Conservation (phyloP, 139 green algal species). For the Marvania coccoides region DNA sequence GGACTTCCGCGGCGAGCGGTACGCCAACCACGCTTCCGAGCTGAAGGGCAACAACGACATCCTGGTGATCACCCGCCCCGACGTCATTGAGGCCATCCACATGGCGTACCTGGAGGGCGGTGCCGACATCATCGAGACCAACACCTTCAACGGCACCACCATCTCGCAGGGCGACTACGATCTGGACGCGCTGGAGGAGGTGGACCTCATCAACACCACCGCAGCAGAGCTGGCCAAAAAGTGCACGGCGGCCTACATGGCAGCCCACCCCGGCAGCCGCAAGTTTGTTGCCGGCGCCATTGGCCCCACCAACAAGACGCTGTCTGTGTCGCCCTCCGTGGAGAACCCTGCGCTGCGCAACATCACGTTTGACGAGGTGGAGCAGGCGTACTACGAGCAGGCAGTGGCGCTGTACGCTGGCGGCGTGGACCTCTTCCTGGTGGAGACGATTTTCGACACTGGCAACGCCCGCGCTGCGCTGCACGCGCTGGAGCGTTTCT, state of each 20-base stretch:
- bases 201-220: conserved; percentile 82
- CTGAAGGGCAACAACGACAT: conserved; percentile 99
- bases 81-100: conserved; percentile 93
- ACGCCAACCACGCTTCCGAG: conserved; percentile 71
- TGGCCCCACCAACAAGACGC: conserved; percentile 94
- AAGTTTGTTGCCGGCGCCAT: conserved; percentile 94
- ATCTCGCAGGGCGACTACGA: conserved; percentile 90
- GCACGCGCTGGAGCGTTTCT: conserved; percentile 90
- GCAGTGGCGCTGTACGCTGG: conserved; percentile 74
- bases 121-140: conserved; percentile 98
- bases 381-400: conserved; percentile 91
- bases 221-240: conserved; percentile 83
- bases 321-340: conserved; percentile 90
- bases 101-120: conserved; percentile 79
- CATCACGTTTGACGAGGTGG: conserved; percentile 95
- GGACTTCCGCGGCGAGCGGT: conserved; percentile 80
- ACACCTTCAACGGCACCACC: conserved; percentile 95
- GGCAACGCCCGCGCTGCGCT: conserved; percentile 95
- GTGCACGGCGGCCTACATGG: conserved; percentile 62
- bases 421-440: conserved; percentile 92
- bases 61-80: conserved; percentile 88
- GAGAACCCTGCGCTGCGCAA: conserved; percentile 91
- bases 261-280: conserved; percentile 56
- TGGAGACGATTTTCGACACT: conserved; percentile 99
- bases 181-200: conserved; percentile 80